Base-by-base conservation (phyloP, 805 yeast species). In the Candida nonsorbophila region DNA sequence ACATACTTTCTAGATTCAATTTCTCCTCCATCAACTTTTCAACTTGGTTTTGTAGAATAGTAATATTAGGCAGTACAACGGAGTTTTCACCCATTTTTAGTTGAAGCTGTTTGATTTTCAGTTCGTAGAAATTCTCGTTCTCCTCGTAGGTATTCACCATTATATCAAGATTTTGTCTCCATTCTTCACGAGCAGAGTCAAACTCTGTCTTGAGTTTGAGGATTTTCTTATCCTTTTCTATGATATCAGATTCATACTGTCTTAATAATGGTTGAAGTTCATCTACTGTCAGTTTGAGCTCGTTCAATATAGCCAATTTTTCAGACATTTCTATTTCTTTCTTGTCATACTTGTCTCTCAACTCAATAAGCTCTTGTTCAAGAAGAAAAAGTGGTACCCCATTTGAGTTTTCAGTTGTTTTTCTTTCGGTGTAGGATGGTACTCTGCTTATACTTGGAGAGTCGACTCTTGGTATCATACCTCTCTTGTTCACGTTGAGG, bases 91-190 rank as follows among this genome's bases (percentile, higher is more conserved):
- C 36, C 12, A 43, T 14, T 16, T 36, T 44, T 27, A 22, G 16
- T 32, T 47, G 44, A 20, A 63, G 38, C 19, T 65, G 68, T 20
- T 49, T 50, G 27, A 77, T 52, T 36, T 72, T 71, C n/a, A 54
- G 50, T 28, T 64, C 57, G 41, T 69, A 76, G 19, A 71, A 51
- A 13, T 48, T 45, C 36, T 72, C 80, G 34, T 70, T 74, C 34
- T 77, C 81, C 28, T 64, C 68, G 20, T 76, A 75, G 23, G 76
- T 74, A 18, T 55, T 49, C 24, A 74, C 72, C 48, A 79, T 61
- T 24, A 73, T 54, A 34, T 72, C 79, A 27, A 79, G 63, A 11
- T 74, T 76, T 28, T 70, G 74, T 25, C 79, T 49, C 55, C 81
- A 60, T 44, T 79, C 83, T 26, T 67, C 70, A 16, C 81, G 58